These are phyloP conservation scores for Solanum ossicruentum DNA, from an alignment of 257 asterid genomes.

Conservation along the genomic window DNA sequence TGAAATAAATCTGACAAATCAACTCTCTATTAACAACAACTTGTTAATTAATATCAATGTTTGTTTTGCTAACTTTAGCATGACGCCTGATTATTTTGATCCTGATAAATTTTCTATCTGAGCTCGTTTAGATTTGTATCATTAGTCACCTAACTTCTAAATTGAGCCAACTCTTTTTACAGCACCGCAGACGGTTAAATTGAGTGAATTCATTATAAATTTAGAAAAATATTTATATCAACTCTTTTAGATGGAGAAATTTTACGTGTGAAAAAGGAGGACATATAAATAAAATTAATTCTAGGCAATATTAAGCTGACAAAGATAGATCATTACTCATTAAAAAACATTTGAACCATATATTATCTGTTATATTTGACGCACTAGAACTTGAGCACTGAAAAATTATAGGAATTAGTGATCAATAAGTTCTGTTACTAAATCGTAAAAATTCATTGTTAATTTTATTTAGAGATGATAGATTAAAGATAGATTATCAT, in stretches of 20 bases:
- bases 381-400: background rate
- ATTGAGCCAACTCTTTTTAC: too few species aligned
- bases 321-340: background rate
- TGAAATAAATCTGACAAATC: background rate
- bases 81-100: too few species aligned
- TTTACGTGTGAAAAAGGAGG: background rate
- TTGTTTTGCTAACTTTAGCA: too few species aligned
- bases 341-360: background rate
- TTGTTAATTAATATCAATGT: too few species aligned
- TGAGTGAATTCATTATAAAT: too few species aligned
- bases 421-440: background rate
- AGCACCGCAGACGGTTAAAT: too few species aligned
- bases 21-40: background rate
- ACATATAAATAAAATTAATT: background rate
- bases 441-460: background rate
- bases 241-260: background rate
- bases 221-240: background rate
- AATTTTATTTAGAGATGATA: background rate
- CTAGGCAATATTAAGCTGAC: background rate
- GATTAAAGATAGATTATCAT: background rate
- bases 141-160: too few species aligned
- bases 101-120: background rate
- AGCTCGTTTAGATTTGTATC: background rate
- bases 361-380: background rate
- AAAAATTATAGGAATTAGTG: background rate